Percentiles rank a stretch among this genome's conserved stretches.
Evolutionary conservation across 139 green algal species (phyloP).

Genomic region (Chlamydomonas urium): DNA sequence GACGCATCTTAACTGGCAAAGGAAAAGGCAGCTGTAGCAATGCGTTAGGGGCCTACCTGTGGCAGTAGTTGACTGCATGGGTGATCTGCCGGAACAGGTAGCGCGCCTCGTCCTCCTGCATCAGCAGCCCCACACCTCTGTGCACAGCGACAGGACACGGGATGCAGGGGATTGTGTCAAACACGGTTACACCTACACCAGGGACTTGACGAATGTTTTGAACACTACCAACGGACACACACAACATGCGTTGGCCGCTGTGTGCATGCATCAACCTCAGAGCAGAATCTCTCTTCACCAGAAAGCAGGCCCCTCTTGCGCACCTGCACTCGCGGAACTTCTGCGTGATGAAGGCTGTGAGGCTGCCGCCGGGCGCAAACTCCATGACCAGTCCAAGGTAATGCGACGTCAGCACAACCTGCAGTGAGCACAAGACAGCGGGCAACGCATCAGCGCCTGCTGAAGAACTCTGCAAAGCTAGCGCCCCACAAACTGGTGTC

Average conservation of each 20-base stretch:
- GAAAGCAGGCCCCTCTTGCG: too few species aligned
- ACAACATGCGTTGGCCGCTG: too few species aligned
- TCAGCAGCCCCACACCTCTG: slow-evolving; percentile 39
- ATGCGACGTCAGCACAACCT: slow-evolving; percentile 38
- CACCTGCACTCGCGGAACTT: slow-evolving; percentile 28
- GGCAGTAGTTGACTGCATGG: slow-evolving; percentile 85
- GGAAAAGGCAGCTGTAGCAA: not conserved
- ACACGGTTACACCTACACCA: too few species aligned
- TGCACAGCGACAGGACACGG: too few species aligned
- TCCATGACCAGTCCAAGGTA: slow-evolving; percentile 62
- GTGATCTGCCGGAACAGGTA: slow-evolving; percentile 78
- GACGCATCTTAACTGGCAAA: too few species aligned
- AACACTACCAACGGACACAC: too few species aligned
- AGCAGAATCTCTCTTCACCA: too few species aligned
- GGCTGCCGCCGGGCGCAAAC: slow-evolving; percentile 51
- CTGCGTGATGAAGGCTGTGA: slow-evolving; percentile 48
- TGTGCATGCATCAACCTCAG: too few species aligned
- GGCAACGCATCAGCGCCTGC: not conserved
- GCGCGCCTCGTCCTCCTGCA: slow-evolving; percentile 54
- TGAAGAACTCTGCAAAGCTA: not conserved
- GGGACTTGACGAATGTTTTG: too few species aligned
- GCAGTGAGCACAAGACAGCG: not conserved
- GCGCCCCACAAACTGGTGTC: not conserved
- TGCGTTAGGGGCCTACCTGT: slow-evolving; percentile 23
- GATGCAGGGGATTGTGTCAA: too few species aligned